phyloP scores from a whole-genome alignment of 352 stramenopile genomes.

The Phytophthora pini region DNA sequence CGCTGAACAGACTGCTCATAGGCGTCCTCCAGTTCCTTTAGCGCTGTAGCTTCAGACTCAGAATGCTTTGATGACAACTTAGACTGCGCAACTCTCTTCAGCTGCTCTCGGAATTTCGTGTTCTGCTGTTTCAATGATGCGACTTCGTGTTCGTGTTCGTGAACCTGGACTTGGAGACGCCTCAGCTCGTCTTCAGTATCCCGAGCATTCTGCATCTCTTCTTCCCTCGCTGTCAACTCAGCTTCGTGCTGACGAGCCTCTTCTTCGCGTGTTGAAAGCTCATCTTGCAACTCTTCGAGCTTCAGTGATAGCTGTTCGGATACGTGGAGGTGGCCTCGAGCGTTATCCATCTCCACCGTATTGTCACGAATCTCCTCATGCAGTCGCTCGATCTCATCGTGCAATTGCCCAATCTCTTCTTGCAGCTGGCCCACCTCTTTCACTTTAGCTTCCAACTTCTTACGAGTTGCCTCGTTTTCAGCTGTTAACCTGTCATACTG shows the following conservation, averaged over 20 bases:
- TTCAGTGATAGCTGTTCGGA: constrained; percentile 57
- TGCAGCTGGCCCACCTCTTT: constrained; percentile 31
- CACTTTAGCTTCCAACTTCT: constrained; percentile 36
- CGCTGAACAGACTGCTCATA: constrained; percentile 40
- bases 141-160: constrained; percentile 38
- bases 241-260: constrained; percentile 39
- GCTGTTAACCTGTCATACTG: constrained; percentile 35
- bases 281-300: constrained; percentile 47
- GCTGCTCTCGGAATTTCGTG: constrained; percentile 32
- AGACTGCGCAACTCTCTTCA: constrained; percentile 34
- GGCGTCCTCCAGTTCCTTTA: constrained; percentile 37
- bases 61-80: constrained; percentile 31
- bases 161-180: constrained; percentile 29
- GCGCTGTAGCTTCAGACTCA: constrained; percentile 17
- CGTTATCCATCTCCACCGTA: constrained; percentile 50
- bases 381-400: constrained; percentile 38
- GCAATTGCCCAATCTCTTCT: constrained; percentile 33
- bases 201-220: constrained; percentile 30
- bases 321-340: constrained; percentile 42
- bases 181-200: constrained; percentile 29
- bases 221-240: constrained; percentile 38
- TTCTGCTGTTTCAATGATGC: constrained; percentile 35
- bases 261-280: constrained; percentile 37
- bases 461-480: constrained; percentile 26
- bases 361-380: constrained; percentile 51